Base-by-base conservation (phyloP, 2,329 filamentous ascomycete genomes). In the Colletotrichum navitas region DNA sequence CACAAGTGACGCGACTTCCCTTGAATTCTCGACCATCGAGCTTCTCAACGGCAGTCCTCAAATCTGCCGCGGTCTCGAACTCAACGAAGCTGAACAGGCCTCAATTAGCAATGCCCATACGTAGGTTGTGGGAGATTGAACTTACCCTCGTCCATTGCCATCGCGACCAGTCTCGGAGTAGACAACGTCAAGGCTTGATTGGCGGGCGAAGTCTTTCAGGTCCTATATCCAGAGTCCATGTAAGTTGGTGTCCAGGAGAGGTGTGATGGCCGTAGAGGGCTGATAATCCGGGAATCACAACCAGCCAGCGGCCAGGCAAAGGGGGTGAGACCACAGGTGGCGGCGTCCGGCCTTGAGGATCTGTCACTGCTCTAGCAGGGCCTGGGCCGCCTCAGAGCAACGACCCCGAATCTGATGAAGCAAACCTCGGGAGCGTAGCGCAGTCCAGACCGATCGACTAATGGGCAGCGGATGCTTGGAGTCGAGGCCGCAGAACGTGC, bases 131-230 rank as follows among this genome's bases (percentile, higher is more conserved):
- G 2, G 26, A 16, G 21, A 12, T 18, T 24, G 56, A 26, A 56
- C 92, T 84, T 84, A 97, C 94, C 95, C 95, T 89, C 93, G 94
- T 76, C 94, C 94, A 81, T 97, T 94, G 76, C 92, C 93, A 81
- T 97, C 95, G 79, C 95, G 94, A 78, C 92, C 92, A 73, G 97
- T 97, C 85, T 99, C 96, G 75, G 95, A 98, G 83, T 97, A 99
- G 79, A 99, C 96, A 76, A 99, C 96, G 82, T 98, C 96, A 83
- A 97, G 90, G 83, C 94, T 94, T 82, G 95, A 97, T 83, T 97
- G 94, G 81, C 96, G 94, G 74, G 96, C 96, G 85, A 99, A 99
- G 83, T 99, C 96, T 93, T 99, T 99, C 66, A 99, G 91, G 84
- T 99, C 96, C 96, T 99, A 94, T 85, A 91, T 86, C 88, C 88